These are phyloP conservation scores for Colletotrichum spinosum DNA, from an alignment of 2,329 filamentous ascomycete genomes.

Conservation along the genomic window DNA sequence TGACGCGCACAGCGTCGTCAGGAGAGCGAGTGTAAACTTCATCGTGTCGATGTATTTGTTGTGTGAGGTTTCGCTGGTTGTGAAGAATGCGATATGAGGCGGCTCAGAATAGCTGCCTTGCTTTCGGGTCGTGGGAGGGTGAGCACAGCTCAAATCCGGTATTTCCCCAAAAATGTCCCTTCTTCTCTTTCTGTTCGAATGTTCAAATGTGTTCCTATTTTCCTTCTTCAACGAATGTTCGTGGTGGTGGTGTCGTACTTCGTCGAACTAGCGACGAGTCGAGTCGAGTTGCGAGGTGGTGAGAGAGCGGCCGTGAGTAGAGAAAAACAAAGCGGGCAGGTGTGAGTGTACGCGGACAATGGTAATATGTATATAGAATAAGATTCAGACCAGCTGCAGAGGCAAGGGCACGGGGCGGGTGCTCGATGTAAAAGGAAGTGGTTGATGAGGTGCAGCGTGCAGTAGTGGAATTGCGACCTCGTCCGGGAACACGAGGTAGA, in stretches of 20 bases:
- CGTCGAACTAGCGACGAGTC: constrained; percentile 31
- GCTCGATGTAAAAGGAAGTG: constrained; percentile 16
- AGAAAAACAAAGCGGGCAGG: not conserved
- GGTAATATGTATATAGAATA: constrained; percentile 21
- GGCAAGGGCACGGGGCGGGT: constrained; percentile 8
- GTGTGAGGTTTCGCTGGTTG: not conserved
- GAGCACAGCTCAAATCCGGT: not conserved
- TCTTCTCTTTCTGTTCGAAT: constrained; percentile 25
- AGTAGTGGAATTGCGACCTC: not conserved
- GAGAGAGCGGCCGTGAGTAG: not conserved
- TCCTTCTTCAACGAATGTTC: constrained; percentile 1
- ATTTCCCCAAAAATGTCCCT: constrained; percentile 3
- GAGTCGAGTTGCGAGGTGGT: not conserved
- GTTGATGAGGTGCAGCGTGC: constrained; percentile 3
- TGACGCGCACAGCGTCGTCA: constrained; percentile 58
- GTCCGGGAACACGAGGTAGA: constrained; percentile 3
- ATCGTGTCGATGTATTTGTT: constrained; percentile 46
- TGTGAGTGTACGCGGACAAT: not conserved
- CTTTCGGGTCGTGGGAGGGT: not conserved
- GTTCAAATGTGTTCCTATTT: not conserved
- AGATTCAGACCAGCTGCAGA: constrained; percentile 31
- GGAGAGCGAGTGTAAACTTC: constrained; percentile 52
- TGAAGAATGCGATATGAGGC: not conserved
- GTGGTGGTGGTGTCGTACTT: not conserved
- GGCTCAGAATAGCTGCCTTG: constrained; percentile 26